Evolutionary conservation across 2,329 filamentous ascomycete genomes (phyloP), one percentile per base, ranked within the genome.

Genomic region (Neurospora sp.): DNA sequence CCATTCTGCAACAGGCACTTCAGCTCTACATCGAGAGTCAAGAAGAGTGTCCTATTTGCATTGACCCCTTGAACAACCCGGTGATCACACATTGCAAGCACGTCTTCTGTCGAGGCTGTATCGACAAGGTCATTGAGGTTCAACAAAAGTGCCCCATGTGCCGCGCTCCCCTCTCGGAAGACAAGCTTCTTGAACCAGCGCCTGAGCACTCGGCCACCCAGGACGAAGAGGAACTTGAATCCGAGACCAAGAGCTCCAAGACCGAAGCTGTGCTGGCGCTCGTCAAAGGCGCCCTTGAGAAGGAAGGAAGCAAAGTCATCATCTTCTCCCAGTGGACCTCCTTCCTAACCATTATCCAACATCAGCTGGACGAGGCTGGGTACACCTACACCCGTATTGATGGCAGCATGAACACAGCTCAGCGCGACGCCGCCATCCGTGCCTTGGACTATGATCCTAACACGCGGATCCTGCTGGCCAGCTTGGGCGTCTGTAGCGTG

Each of bases 41-140:
- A 72, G 93, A 97, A 75, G 90, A 94, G 71, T 97, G 94, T 76
- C 85, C 92, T 0, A 87, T 97, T 68, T 97, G 94, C 78, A 86
- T 94, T 39, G 93, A 96, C 38, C 81, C 83, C 0, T 83, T 95
- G 2, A 87, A 88, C 36, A 82, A 87, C 3, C 92, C 93, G 0
- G 88, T 96, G 68, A 96, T 97, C 75, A 97, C 93, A 0, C 87
- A 89, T 67, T 97, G 93, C 80, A 92, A 91, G 36, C 93, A 97
- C 78, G 84, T 89, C 1, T 97, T 93, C 78, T 93, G 93, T 74
- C 84, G 83, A 28, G 80, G 82, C 4, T 97, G 94, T 78, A 93
- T 97, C 72, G 83, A 88, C 68, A 87, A 87, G 73, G 90, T 91
- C 67, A 90, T 97, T 71, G 86, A 91, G 69, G 84, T 87, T 1